Base-by-base conservation (phyloP, 2,329 filamentous ascomycete species). In the Claviceps sp. region DNA sequence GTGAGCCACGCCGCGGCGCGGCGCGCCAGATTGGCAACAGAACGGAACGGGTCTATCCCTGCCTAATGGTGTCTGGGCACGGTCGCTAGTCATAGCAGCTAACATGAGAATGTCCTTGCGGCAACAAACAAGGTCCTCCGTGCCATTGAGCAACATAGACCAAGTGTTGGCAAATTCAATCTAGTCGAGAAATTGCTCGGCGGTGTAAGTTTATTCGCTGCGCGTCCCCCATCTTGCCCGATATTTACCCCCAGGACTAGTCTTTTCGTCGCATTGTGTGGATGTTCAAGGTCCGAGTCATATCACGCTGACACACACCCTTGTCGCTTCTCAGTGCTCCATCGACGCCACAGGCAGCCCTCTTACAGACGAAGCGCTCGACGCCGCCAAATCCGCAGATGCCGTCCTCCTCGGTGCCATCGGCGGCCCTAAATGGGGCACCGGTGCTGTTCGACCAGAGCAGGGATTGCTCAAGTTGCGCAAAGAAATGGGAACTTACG, bases 371-470 rank as follows among this genome's bases (percentile, higher is more conserved):
- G 81, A 85, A 62, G 88, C 89, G 56, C 85, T 97, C 61, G 73
- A 73, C 14, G 89, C 89, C 39, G 89, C 89, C 59, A 90, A 94
- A 70, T 74, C 78, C 50, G 89, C 90, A 57, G 86, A 95, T 68
- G 91, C 90, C 41, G 85, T 97, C 55, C 82, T 97, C 54, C 82
- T 97, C 51, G 91, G 90, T 59, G 89, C 91, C 60, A 94, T 97
- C 63, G 91, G 91, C 60, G 91, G 91, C n/a, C 91, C 93, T 14
- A 70, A 96, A 88, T 97, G 90, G 89, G 90, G 90, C 56, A 93
- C 89, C 37, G 88, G 87, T 59, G 72, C 82, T 53, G 85, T 96
- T 57, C 87, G 90, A 45, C 91, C 91, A 1, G 91, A 97, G 69
- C 88, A 96, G 72, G 91, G 91, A 56, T 82, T 97, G 62, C 84